Percentiles rank a stretch among this genome's conserved stretches.
These are phyloP conservation scores for Nannochloris sp. DNA, from an alignment of 139 green algal genomes.

Conservation along the genomic window DNA sequence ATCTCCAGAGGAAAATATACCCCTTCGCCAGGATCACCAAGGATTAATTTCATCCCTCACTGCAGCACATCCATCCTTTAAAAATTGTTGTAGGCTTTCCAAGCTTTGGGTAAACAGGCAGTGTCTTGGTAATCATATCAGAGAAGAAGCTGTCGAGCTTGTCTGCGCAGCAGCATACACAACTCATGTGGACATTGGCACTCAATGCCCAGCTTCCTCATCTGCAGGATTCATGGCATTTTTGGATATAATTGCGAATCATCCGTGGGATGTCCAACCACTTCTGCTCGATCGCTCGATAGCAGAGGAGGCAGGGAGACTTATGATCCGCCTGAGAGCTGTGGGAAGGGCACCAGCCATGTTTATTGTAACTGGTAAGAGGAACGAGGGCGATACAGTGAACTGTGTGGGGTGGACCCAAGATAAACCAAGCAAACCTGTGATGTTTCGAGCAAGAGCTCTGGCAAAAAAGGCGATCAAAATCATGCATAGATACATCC, in stretches of 20 bases:
- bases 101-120: slow-evolving; percentile 57
- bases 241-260: slow-evolving; percentile 48
- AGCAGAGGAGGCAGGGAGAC: slow-evolving; percentile 15
- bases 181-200: background rate
- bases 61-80: slow-evolving; percentile 43
- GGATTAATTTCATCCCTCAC: slow-evolving; percentile 37
- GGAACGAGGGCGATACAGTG: background rate
- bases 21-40: slow-evolving; percentile 50
- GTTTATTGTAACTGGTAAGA: slow-evolving; percentile 37
- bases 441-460: slow-evolving; percentile 21
- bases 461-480: slow-evolving; percentile 15
- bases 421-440: background rate
- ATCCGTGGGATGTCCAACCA: slow-evolving; percentile 48
- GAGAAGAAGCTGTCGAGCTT: slow-evolving; percentile 58
- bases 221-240: slow-evolving; percentile 59
- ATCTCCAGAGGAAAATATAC: slow-evolving; percentile 12
- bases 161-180: slow-evolving; percentile 46
- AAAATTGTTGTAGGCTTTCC: slow-evolving; percentile 39
- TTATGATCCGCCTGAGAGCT: background rate
- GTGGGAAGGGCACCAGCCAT: slow-evolving; percentile 25
- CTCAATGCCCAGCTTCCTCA: slow-evolving; percentile 1
- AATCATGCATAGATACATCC: slow-evolving; percentile 9
- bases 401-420: slow-evolving; percentile 32
- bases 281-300: slow-evolving; percentile 52
- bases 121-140: slow-evolving; percentile 36